phyloP scores from a whole-genome alignment of 2,329 filamentous ascomycete species.

The Venturiaceae sp. region DNA sequence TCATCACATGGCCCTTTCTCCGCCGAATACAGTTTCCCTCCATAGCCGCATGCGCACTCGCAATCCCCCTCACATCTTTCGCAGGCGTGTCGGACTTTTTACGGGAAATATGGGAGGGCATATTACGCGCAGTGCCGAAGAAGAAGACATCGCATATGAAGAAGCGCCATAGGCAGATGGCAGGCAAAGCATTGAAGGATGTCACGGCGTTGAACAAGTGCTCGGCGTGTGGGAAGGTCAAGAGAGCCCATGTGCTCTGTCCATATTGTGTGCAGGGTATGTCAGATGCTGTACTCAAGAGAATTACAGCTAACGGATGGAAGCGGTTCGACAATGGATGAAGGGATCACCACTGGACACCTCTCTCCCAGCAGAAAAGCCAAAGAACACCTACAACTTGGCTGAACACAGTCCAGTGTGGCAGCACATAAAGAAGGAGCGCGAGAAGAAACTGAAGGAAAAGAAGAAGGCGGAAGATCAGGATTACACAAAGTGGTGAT shows the following conservation, averaged over 20 bases:
- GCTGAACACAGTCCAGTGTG: conserved; percentile 1
- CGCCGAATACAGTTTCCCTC: conserved; percentile 37
- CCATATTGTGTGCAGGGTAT: conserved; percentile 76
- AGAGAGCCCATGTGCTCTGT: conserved; percentile 83
- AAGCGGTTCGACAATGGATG: conserved; percentile 3
- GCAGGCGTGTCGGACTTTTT: conserved; percentile 43
- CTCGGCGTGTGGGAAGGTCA: conserved; percentile 76
- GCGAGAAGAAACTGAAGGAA: neutral
- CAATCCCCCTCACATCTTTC: conserved; percentile 46
- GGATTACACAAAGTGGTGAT: neutral
- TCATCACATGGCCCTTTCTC: conserved; percentile 26
- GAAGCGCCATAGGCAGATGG: conserved; percentile 87
- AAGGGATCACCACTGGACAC: neutral
- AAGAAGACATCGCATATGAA: conserved; percentile 98
- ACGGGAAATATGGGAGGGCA: conserved; percentile 81
- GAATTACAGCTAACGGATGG: neutral
- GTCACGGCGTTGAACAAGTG: conserved; percentile 81
- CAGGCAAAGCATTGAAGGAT: conserved; percentile 89
- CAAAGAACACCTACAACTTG: neutral
- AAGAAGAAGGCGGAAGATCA: neutral
- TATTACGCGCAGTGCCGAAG: conserved; percentile 89
- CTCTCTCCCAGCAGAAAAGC: neutral
- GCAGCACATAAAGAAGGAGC: conserved; percentile 1
- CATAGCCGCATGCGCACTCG: neutral
- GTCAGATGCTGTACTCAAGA: conserved; percentile 24